These are phyloP conservation scores for Chenopodium berlandieri DNA, from an alignment of 148 eudicot species.

Conservation along the genomic window DNA sequence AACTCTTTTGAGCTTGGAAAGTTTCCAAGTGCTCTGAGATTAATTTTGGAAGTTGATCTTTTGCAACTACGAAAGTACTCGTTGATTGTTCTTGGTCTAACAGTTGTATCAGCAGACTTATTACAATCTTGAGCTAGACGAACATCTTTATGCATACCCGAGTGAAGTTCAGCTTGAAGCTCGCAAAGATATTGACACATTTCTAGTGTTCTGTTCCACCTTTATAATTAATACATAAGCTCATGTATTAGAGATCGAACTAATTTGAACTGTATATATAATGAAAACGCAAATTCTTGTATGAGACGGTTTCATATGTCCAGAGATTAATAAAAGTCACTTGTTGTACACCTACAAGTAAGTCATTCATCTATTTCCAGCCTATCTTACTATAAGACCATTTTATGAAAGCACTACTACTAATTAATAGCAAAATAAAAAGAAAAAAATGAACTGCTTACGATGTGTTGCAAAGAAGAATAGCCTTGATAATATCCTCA, in stretches of 20 bases:
- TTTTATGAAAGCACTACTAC: neutral
- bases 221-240: neutral
- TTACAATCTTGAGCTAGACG: too few relatives aligned
- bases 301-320: too few relatives aligned
- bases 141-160: neutral
- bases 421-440: too few relatives aligned
- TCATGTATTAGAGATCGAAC: neutral
- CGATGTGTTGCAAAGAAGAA: slow-evolving; percentile 30
- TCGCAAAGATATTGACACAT: slow-evolving; percentile 43
- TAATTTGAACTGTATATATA: too few relatives aligned
- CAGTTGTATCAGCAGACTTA: too few relatives aligned
- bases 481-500: slow-evolving; percentile 46
- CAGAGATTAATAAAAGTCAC: too few relatives aligned
- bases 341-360: too few relatives aligned
- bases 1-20: slow-evolving; percentile 32
- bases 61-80: slow-evolving; percentile 7
- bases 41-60: neutral
- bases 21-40: slow-evolving; percentile 8
- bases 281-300: too few relatives aligned
- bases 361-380: too few relatives aligned
- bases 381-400: too few relatives aligned
- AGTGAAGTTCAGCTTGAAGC: slow-evolving; percentile 26
- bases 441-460: neutral
- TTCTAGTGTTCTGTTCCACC: slow-evolving; percentile 38
- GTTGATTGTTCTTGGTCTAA: neutral